Evolutionary conservation across 352 stramenopile species (phyloP), one percentile per base, ranked within the genome.

Genomic region (Aphanomyces astaci): DNA sequence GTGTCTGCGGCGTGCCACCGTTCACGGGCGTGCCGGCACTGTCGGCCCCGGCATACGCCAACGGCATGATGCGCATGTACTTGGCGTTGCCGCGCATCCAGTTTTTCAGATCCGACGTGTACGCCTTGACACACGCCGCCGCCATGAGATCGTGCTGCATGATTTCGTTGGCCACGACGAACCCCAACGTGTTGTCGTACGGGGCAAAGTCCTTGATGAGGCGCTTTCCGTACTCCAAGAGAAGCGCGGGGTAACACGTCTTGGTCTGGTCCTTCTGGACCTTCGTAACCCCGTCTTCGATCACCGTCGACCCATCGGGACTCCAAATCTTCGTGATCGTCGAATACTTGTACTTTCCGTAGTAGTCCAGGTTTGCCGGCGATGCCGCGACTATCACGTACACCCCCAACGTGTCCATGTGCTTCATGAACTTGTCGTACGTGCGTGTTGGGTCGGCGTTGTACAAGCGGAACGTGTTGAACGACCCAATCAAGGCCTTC

Each of bases 71-170:
- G 43, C 86, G 84, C 54, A 93, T 77, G 63, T 84, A 86, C 70
- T 95, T 92, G 65, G 80, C 82, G 68, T 95, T 92, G 10, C 89
- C 80, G 17, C 76, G 76, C 86, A 95, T 95, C 86, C 86, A 95
- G 45, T 87, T 91, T 72, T 95, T 95, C 32, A 95, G 48, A 71
- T 95, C 86, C 0, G 85, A 57, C 11, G 88, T 84, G 57, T 95
- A 93, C 27, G 82, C 75, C 75, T 95, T 95, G 13, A 95, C 82
- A 74, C 86, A 95, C 3, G 84, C 86, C 4, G 60, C 86, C 4
- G 86, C 75, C 5, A 76, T 92, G 48, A 93, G 72, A 56, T 92
- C 82, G 4, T 73, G 69, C 66, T 95, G 86, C 82, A 95, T 90
- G 73, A 95, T 93, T 75, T 95, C 86, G 73, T 95, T 95, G 10